A percentile compares a stretch with the other conserved stretches of the same genome.
These are phyloP conservation scores for Murraya paniculata DNA, from an alignment of 345 rosid species.

Conservation along the genomic window DNA sequence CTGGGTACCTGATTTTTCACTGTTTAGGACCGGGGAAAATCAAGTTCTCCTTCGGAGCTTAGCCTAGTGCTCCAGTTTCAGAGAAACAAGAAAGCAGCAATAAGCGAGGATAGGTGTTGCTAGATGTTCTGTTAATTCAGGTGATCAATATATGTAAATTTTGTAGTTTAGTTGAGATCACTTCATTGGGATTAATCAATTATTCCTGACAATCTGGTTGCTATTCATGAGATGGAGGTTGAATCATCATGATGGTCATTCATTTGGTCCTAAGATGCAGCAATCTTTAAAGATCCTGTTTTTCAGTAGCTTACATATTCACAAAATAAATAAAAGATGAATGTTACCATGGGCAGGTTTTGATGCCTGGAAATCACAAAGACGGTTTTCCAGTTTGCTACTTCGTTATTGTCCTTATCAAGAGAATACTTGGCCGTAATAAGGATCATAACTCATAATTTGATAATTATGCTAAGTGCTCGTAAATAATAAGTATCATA, in stretches of 20 bases:
- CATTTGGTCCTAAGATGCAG: neutral
- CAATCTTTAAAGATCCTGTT: neutral
- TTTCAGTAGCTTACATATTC: no score
- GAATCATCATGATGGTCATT: neutral
- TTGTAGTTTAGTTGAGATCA: neutral
- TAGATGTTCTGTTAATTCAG: neutral
- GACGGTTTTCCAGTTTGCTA: neutral
- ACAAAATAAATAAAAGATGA: no score
- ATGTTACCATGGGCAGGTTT: neutral
- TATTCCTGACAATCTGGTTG: neutral
- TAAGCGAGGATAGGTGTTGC: neutral
- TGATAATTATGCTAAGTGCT: neutral
- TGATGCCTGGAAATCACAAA: neutral
- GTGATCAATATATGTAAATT: neutral
- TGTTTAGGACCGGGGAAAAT: neutral
- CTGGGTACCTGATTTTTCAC: neutral
- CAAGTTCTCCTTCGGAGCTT: neutral
- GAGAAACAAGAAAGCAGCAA: neutral
- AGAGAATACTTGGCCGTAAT: neutral
- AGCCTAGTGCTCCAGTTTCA: neutral
- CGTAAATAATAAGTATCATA: neutral
- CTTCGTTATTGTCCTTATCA: neutral
- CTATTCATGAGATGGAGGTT: neutral
- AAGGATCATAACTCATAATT: neutral
- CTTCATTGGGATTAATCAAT: neutral